A percentile compares a stretch with the other conserved stretches of the same genome.
These are phyloP conservation scores for Lodderomyces pseudojiufengensis DNA, from an alignment of 1,139 yeast genomes.

Conservation along the genomic window DNA sequence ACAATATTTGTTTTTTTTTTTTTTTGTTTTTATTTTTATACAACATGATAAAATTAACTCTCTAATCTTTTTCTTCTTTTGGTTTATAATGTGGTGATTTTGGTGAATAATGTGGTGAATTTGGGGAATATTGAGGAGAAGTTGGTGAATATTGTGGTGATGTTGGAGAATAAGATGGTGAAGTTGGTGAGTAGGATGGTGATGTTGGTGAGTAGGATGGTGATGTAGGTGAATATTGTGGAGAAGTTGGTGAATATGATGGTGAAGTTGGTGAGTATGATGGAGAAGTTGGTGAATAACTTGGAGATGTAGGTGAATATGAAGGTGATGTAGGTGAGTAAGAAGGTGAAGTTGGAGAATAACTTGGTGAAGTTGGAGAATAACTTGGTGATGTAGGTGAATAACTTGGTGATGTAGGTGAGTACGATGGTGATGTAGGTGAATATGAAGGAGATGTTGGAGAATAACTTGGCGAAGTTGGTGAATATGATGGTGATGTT, in stretches of 20 bases:
- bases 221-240: conserved; percentile 58
- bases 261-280: conserved; percentile 49
- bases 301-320: conserved; percentile 72
- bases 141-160: conserved; percentile 52
- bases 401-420: conserved; percentile 50
- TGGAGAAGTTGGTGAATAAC: conserved; percentile 74
- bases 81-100: conserved; percentile 61
- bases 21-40: no score
- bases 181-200: conserved; percentile 66
- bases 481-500: conserved; percentile 63
- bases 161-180: conserved; percentile 59
- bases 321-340: conserved; percentile 72
- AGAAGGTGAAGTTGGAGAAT: conserved; percentile 59
- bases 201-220: conserved; percentile 54
- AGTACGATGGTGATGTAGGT: conserved; percentile 59
- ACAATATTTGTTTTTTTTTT: no score
- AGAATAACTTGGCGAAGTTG: conserved; percentile 68
- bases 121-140: conserved; percentile 56
- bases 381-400: conserved; percentile 67
- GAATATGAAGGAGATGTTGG: conserved; percentile 65
- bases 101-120: conserved; percentile 51
- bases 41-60: no score
- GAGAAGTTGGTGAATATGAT: conserved; percentile 53
- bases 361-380: conserved; percentile 72
- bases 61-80: conserved; percentile 24